Evolutionary conservation across 1,284 basidiomycete species (phyloP), one percentile per base, ranked within the genome.

Genomic region (Naganishia sp.): DNA sequence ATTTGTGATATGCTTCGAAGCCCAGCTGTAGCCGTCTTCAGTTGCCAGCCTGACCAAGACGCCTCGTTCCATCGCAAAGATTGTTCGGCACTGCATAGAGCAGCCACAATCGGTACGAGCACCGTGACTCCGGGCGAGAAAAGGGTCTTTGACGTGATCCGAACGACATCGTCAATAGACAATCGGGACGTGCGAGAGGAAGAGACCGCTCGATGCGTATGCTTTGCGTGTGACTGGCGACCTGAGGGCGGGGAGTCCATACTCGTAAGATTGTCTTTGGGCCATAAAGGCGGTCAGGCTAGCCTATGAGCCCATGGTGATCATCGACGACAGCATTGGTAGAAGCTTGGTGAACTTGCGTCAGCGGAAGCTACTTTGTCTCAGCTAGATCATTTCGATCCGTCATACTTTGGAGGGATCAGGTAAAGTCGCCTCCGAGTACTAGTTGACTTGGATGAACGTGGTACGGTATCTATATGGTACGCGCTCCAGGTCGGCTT

Each of bases 121-220:
- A 51, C 47, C 23, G 58, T 47, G 32, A 61, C 49, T 42, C 35
- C 35, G 15, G 58, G 58, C 10, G 47, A 41, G 39, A 61, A 51
- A 23, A 61, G 23, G 9, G 58, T 61, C 28, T 18, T n/a, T 31
- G 58, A 61, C 25, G 47, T 51, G 0, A 51, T 51, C 6, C 31
- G 13, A 28, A 61, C n/a, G 2, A 61, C 6, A 35, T 61, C 58
- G 35, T 61, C 58, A 25, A 61, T 51, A 32, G 42, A 35, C 46
- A 61, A 61, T 42, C 47, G 25, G 41, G 32, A n/a, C 23, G 13
- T 23, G 13, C 58, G 47, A 51, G 35, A 32, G 3, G n/a, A 7
- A 9, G 28, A 47, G 35, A 39, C 13, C 35, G 7, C 13, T 9
- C 35, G 13, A 10, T 39, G 0, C 10, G 35, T 4, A 6, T 3